Evolutionary conservation across 2,329 filamentous ascomycete species (phyloP), one percentile per base, ranked within the genome.

Genomic region (Curvularia eragrostidis): DNA sequence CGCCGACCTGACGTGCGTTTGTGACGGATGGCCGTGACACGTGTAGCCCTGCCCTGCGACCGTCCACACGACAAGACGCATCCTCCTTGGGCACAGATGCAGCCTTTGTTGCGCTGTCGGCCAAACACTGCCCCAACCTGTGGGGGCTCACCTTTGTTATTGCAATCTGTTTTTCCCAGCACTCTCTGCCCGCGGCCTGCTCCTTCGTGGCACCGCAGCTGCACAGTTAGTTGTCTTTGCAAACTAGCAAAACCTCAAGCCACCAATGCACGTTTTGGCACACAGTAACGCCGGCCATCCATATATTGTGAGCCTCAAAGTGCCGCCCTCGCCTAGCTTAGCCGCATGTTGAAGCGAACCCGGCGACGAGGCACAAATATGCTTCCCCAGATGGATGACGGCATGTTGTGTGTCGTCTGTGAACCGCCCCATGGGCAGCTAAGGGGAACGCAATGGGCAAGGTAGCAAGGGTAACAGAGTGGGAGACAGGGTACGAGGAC

Each of bases 11-110:
- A 54, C 49, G 28, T 38, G 39, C 24, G 51, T 56, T 42, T 19
- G 49, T 47, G 3, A 18, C 39, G 21, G 52, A 21, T 39, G 52
- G 26, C 49, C 49, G 10, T 61, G 64, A 60, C 64, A 67, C 64
- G 64, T 67, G 63, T 67, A 57, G 54, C n/a, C 26, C 23, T 39
- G 38, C 34, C 10, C 26, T 41, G 52, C 44, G 15, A 38, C 26
- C 51, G 41, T 36, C 44, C 34, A 43, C 43, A 42, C 53, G 48
- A 41, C 34, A 28, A 39, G 51, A 15, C 39, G 36, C 48, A n/a
- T 52, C 49, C 26, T 15, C 34, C 42, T 52, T 52, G 56, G 41
- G 32, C 21, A 39, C 26, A 9, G 42, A 36, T 48, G 47, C 23
- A 48, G 42, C 30, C 30, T 36, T 18, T 46, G 30, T 49, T 53